A percentile compares a stretch with the other conserved stretches of the same genome.
Evolutionary conservation across 306 rosid genomes (phyloP).

Genomic region (Ziziphus jujuba): DNA sequence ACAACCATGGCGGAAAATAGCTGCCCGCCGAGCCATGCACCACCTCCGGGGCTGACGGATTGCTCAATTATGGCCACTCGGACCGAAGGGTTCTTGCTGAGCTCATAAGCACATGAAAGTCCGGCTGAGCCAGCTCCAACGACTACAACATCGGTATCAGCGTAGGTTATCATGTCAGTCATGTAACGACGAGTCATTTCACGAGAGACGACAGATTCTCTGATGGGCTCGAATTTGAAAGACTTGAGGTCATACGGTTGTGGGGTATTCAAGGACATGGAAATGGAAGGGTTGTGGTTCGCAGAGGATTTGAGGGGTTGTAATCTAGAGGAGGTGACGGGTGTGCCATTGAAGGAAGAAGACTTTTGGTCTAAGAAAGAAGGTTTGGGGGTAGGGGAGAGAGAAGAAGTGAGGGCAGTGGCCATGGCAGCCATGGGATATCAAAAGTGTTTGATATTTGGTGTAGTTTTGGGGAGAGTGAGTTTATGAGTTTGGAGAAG

Average conservation of each 20-base stretch:
- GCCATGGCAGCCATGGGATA: neutral
- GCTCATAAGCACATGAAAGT: conserved; percentile 91
- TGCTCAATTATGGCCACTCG: conserved; percentile 81
- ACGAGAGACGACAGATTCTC: conserved; percentile 68
- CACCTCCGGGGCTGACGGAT: conserved; percentile 96
- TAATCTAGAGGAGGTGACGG: conserved; percentile 25
- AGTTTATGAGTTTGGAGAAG: too few species aligned
- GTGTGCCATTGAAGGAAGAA: conserved; percentile 30
- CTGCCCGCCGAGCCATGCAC: conserved; percentile 98
- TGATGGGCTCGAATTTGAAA: conserved; percentile 46
- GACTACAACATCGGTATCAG: conserved; percentile 84
- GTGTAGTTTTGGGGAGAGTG: too few species aligned
- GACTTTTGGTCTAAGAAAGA: conserved; percentile 27
- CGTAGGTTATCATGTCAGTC: conserved; percentile 93
- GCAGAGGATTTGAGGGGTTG: conserved; percentile 13
- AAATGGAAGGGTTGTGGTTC: neutral
- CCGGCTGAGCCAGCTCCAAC: conserved; percentile 95
- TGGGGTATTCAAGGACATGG: conserved; percentile 38
- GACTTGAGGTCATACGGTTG: conserved; percentile 37
- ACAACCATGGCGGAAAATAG: conserved; percentile 99
- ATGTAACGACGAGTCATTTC: conserved; percentile 96
- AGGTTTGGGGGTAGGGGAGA: conserved; percentile 37
- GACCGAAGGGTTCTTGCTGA: conserved; percentile 77
- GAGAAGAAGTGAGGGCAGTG: conserved; percentile 27
- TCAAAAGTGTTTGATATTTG: too few species aligned